Evolutionary conservation across 345 rosid genomes (phyloP).

Genomic region (Lepidium africanum): DNA sequence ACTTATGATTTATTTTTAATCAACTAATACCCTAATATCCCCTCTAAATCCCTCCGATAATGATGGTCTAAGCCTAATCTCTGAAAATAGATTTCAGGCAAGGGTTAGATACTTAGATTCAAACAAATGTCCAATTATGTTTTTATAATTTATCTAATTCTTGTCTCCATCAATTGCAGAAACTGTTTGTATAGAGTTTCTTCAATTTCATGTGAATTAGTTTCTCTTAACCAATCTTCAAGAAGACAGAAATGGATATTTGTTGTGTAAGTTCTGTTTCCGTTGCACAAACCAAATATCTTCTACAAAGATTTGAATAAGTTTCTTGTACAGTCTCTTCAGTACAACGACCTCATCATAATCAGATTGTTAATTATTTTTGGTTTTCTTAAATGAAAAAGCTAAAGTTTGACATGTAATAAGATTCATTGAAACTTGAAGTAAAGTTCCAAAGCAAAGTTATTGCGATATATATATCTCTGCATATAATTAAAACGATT

Average conservation of each 20-base stretch:
- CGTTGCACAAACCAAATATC: background rate
- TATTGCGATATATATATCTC: background rate
- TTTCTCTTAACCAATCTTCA: background rate
- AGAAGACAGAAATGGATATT: background rate
- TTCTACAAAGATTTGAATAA: background rate
- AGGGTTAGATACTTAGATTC: background rate
- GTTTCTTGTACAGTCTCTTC: background rate
- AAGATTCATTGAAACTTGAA: conserved; percentile 1
- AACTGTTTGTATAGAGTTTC: background rate
- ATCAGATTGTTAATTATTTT: background rate
- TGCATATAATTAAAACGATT: background rate
- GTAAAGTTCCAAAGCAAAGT: conserved; percentile 9
- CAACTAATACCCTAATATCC: too few species aligned
- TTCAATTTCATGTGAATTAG: background rate
- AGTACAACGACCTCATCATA: background rate
- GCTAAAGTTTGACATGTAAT: conserved; percentile 14
- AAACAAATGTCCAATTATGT: background rate
- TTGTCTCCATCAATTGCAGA: background rate
- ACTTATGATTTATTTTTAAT: too few species aligned
- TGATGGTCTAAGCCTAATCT: conserved; percentile 1
- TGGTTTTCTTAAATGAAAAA: background rate
- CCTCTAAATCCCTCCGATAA: too few species aligned
- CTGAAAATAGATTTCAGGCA: background rate
- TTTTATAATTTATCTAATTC: background rate
- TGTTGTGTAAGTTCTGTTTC: background rate